A percentile compares a stretch with the other conserved stretches of the same genome.
Conservation (phyloP, 176 grass and related monocot species). For the Otatea glauca region DNA sequence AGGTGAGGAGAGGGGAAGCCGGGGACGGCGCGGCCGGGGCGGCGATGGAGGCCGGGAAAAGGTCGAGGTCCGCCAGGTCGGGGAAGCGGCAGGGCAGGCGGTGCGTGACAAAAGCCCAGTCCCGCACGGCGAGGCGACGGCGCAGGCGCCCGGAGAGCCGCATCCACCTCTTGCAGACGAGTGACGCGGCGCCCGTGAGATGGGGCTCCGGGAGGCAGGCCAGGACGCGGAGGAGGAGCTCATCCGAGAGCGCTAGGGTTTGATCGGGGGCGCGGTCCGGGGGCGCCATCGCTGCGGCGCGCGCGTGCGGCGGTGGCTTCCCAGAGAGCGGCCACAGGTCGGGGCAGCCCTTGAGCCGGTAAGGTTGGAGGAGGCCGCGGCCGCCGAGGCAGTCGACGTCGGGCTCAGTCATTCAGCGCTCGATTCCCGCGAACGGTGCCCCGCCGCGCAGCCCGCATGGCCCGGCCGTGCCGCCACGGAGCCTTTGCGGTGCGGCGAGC, state of each 20-base stretch:
- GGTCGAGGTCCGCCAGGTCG: constrained; percentile 72
- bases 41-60: constrained; percentile 77
- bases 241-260: constrained; percentile 67
- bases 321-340: constrained; percentile 42
- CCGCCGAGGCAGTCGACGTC: constrained; percentile 31
- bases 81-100: constrained; percentile 74
- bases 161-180: constrained; percentile 86
- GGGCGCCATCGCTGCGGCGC: constrained; percentile 29
- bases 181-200: constrained; percentile 58
- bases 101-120: constrained; percentile 77
- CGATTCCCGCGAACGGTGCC: not conserved
- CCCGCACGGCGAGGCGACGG: constrained; percentile 67
- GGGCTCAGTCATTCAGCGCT: constrained; percentile 54
- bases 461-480: constrained; percentile 1
- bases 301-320: constrained; percentile 46
- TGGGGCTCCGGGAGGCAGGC: constrained; percentile 59
- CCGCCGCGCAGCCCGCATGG: constrained; percentile 27
- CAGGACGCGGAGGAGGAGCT: constrained; percentile 63
- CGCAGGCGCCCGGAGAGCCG: constrained; percentile 75
- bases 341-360: constrained; percentile 49
- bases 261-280: constrained; percentile 39
- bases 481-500: not conserved
- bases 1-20: constrained; percentile 60
- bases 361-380: constrained; percentile 12
- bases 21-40: constrained; percentile 29